Conservation (phyloP, 495 filamentous ascomycete species). For the Daldinia vernicosa region DNA sequence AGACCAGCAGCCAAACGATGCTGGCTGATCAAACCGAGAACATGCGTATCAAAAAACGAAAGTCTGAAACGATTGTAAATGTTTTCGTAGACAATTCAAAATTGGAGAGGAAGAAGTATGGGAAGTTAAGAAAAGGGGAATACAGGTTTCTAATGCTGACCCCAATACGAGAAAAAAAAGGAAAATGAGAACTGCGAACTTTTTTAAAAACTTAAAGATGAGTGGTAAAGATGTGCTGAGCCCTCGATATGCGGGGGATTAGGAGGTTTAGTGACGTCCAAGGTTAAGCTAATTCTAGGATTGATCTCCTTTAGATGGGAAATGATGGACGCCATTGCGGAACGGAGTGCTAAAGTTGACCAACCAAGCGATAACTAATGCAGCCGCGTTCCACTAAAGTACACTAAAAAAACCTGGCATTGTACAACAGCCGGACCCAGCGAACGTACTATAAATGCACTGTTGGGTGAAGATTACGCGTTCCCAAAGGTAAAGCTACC, state of each 20-base stretch:
- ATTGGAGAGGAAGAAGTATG: not conserved
- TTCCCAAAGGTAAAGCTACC: constrained; percentile 1
- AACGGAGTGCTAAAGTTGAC: not conserved
- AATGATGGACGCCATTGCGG: constrained; percentile 21
- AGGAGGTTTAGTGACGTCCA: constrained; percentile 29
- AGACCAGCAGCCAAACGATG: constrained; percentile 10
- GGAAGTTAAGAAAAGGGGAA: constrained; percentile 3
- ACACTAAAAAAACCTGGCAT: not conserved
- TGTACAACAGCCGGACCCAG: not conserved
- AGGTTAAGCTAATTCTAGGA: constrained; percentile 27
- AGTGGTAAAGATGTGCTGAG: constrained; percentile 19
- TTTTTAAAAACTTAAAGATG: constrained; percentile 17
- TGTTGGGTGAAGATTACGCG: constrained; percentile 20
- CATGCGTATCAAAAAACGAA: constrained; percentile 30
- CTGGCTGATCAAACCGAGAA: constrained; percentile 9
- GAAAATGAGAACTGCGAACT: constrained; percentile 27
- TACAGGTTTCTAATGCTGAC: not conserved
- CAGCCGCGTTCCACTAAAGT: not conserved
- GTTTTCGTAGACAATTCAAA: not conserved
- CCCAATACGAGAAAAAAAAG: constrained; percentile 16
- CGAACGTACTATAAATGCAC: not conserved
- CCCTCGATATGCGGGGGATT: constrained; percentile 28
- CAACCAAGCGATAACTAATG: not conserved
- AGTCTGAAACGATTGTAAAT: constrained; percentile 12
- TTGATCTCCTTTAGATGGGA: constrained; percentile 21